phyloP scores from a whole-genome alignment of 129 eudicot species.

The Helianthus annuus region HanXRQr2.0-SUNRISE NC_035440.2:12511179-12511678 shows the following conservation, averaged over 20 bases:
- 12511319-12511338: not conserved
- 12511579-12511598: conserved; percentile 54
- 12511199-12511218: conserved; percentile 67
- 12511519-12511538: conserved; percentile 87
- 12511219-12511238: conserved; percentile 51
- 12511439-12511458: not conserved
- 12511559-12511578: conserved; percentile 88
- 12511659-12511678: not conserved
- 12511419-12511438: conserved; percentile 60
- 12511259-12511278: conserved; percentile 89
- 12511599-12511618: not conserved
- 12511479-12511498: not conserved
- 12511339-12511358: not conserved
- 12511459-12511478: conserved; percentile 11
- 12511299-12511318: not conserved
- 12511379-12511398: conserved; percentile 81
- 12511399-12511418: conserved; percentile 90
- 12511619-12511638: too few species aligned
- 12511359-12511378: conserved; percentile 71
- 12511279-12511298: conserved; percentile 67
- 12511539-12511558: conserved; percentile 94
- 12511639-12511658: too few species aligned
- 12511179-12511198: conserved; percentile 48
- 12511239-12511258: conserved; percentile 46
- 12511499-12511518: conserved; percentile 47